phyloP scores from a whole-genome alignment of 805 yeast species.

The Candida golubevii region DNA sequence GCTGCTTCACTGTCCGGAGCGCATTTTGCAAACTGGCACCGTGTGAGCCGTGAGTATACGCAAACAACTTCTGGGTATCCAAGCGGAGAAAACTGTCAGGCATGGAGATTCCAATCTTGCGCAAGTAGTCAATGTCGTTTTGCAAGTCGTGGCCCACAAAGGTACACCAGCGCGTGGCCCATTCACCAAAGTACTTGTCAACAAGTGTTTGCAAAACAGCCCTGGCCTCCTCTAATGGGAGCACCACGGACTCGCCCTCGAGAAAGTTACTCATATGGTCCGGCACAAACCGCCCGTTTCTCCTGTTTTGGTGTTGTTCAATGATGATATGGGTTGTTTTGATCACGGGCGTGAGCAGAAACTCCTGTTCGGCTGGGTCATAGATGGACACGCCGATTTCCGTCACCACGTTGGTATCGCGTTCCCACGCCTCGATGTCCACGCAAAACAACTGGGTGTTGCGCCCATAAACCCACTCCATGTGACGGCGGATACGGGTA shows the following conservation, averaged over 20 bases:
- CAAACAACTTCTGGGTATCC: constrained; percentile 18
- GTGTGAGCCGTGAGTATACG: constrained; percentile 11
- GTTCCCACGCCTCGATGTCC: constrained; percentile 25
- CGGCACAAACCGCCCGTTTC: constrained; percentile 21
- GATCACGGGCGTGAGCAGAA: constrained; percentile 15
- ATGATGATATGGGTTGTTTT: constrained; percentile 18
- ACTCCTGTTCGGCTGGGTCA: constrained; percentile 16
- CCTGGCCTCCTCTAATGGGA: constrained; percentile 11
- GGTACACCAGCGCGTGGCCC: constrained; percentile 12
- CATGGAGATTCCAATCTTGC: constrained; percentile 8
- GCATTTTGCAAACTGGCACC: constrained; percentile 21
- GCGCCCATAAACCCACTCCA: constrained; percentile 19
- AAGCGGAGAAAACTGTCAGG: constrained; percentile 6
- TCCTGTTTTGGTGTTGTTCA: constrained; percentile 12
- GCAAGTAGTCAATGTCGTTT: constrained; percentile 13
- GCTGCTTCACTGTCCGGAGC: constrained; percentile 17
- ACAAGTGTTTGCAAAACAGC: constrained; percentile 11
- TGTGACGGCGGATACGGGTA: background rate
- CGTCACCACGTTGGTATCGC: constrained; percentile 14
- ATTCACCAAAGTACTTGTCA: constrained; percentile 11
- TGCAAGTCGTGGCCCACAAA: constrained; percentile 17
- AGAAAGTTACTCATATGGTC: constrained; percentile 18
- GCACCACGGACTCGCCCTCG: constrained; percentile 17
- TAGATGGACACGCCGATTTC: constrained; percentile 24
- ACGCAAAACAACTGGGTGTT: constrained; percentile 18